Conservation (phyloP, 1,284 basidiomycete species). For the Sporisorium reilianum region DNA sequence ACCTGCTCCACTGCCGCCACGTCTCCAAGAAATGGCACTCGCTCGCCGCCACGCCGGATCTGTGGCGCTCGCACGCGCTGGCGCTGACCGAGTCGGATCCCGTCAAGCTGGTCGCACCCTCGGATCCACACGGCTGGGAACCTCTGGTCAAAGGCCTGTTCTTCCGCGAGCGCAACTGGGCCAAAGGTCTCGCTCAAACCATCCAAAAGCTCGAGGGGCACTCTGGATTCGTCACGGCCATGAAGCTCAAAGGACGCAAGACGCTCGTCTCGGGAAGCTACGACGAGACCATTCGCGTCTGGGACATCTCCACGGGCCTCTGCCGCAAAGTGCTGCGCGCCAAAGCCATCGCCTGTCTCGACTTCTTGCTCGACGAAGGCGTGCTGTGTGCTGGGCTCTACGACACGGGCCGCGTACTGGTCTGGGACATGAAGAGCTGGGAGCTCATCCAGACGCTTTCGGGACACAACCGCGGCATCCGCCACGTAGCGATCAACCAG, state of each 20-base stretch:
- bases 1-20: slow-evolving; percentile 71
- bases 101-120: slow-evolving; percentile 61
- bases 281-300: slow-evolving; percentile 75
- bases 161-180: slow-evolving; percentile 87
- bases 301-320: slow-evolving; percentile 75
- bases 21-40: slow-evolving; percentile 82
- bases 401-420: slow-evolving; percentile 77
- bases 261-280: slow-evolving; percentile 85
- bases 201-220: slow-evolving; percentile 84
- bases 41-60: slow-evolving; percentile 77
- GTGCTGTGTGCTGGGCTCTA: slow-evolving; percentile 92
- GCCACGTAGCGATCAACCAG: slow-evolving; percentile 86
- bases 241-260: slow-evolving; percentile 77
- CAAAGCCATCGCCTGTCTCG: slow-evolving; percentile 89
- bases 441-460: slow-evolving; percentile 76
- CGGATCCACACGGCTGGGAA: slow-evolving; percentile 70
- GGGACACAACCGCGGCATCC: slow-evolving; percentile 76
- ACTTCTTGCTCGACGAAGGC: slow-evolving; percentile 85
- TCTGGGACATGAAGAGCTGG: slow-evolving; percentile 48
- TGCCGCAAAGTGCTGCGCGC: slow-evolving; percentile 83
- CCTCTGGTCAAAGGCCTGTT: slow-evolving; percentile 83
- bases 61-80: slow-evolving; percentile 83
- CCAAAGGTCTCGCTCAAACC: slow-evolving; percentile 76
- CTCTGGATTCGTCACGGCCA: slow-evolving; percentile 86
- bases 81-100: slow-evolving; percentile 81